A percentile compares a stretch with the other conserved stretches of the same genome.
Evolutionary conservation across 1,284 basidiomycete species (phyloP).

Genomic region (Sporisorium scitamineum): DNA sequence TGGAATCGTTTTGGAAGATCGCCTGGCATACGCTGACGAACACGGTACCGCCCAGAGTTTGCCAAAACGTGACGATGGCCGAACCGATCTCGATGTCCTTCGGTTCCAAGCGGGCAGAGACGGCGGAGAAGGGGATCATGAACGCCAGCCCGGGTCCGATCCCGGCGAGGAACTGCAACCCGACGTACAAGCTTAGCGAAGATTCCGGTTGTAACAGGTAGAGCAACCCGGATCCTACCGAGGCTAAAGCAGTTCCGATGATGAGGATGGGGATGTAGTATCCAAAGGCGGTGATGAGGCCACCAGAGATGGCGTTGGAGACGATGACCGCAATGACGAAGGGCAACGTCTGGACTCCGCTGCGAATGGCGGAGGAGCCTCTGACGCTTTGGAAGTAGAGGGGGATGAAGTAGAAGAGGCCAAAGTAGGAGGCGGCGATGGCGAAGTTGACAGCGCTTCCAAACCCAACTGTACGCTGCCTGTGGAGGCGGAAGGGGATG

Average conservation of each 20-base stretch:
- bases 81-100: slow-evolving; percentile 47
- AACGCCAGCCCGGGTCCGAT: slow-evolving; percentile 42
- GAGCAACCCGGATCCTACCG: slow-evolving; percentile 37
- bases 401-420: slow-evolving; percentile 45
- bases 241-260: slow-evolving; percentile 33
- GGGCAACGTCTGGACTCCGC: slow-evolving; percentile 63
- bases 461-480: slow-evolving; percentile 46
- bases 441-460: slow-evolving; percentile 57
- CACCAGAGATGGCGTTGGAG: slow-evolving; percentile 53
- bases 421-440: slow-evolving; percentile 44
- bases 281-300: slow-evolving; percentile 49
- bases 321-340: slow-evolving; percentile 63
- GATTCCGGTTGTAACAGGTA: slow-evolving; percentile 41
- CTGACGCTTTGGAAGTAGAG: slow-evolving; percentile 59
- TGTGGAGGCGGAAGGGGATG: slow-evolving; percentile 63
- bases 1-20: slow-evolving; percentile 55
- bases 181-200: slow-evolving; percentile 29
- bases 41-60: slow-evolving; percentile 50
- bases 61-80: slow-evolving; percentile 54
- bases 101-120: slow-evolving; percentile 28
- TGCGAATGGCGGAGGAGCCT: slow-evolving; percentile 55
- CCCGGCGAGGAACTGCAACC: slow-evolving; percentile 51
- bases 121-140: slow-evolving; percentile 53
- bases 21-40: slow-evolving; percentile 43
- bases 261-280: slow-evolving; percentile 53